These are phyloP conservation scores for Gonapodya sp. DNA, from an alignment of 192 early-diverging fungal species.

Conservation along the genomic window DNA sequence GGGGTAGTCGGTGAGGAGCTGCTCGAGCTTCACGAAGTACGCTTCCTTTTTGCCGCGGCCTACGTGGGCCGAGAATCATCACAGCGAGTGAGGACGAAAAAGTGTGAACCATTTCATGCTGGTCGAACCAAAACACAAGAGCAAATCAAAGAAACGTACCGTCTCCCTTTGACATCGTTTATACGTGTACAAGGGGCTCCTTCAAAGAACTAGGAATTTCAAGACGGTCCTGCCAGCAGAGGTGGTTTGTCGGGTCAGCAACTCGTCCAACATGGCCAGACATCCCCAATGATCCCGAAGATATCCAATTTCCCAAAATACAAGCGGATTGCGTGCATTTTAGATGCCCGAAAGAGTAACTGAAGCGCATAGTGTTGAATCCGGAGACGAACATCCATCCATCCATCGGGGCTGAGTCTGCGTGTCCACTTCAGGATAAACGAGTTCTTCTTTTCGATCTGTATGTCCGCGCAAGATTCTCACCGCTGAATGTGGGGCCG, in stretches of 20 bases:
- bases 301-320: too few relatives aligned
- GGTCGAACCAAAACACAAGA: conserved; percentile 8
- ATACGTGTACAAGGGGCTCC: conserved; percentile 34
- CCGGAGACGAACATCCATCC: too few relatives aligned
- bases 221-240: conserved; percentile 20
- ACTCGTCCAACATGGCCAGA: conserved; percentile 6
- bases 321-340: too few relatives aligned
- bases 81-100: not conserved
- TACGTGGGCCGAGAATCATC: not conserved
- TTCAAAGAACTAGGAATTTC: conserved; percentile 23
- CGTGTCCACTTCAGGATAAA: too few relatives aligned
- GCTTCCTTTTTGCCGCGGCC: conserved; percentile 81
- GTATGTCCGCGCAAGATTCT: too few relatives aligned
- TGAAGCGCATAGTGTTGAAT: too few relatives aligned
- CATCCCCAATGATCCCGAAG: too few relatives aligned
- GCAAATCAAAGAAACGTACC: conserved; percentile 18
- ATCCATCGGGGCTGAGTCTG: too few relatives aligned
- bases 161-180: conserved; percentile 97
- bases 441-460: too few relatives aligned
- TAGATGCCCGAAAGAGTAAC: too few relatives aligned
- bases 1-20: conserved; percentile 77
- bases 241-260: conserved; percentile 11
- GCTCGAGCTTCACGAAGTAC: conserved; percentile 90
- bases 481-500: too few relatives aligned
- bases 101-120: not conserved